phyloP scores from a whole-genome alignment of 345 rosid species.

The Hypericum perforatum region DNA sequence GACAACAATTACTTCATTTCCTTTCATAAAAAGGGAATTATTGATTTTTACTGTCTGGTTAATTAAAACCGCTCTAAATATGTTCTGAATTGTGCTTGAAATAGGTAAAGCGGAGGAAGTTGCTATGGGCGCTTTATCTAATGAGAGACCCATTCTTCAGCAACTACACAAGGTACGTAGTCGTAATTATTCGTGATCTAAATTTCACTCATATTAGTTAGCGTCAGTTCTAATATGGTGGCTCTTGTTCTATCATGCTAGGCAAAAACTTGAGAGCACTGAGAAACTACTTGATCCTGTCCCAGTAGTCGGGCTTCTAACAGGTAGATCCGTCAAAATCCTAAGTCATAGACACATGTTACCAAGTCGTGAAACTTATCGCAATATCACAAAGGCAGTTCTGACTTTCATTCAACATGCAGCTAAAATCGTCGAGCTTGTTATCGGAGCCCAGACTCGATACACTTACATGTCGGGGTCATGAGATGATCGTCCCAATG shows the following conservation, averaged over 20 bases:
- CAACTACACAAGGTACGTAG: slow-evolving; percentile 69
- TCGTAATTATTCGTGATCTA: too few species aligned
- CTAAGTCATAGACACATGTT: too few species aligned
- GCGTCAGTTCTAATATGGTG: too few species aligned
- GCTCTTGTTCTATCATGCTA: slow-evolving; percentile 31
- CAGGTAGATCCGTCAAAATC: slow-evolving; percentile 37
- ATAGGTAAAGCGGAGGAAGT: slow-evolving; percentile 74
- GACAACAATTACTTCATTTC: too few species aligned
- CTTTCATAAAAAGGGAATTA: too few species aligned
- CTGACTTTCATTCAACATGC: too few species aligned
- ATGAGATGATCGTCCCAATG: too few species aligned
- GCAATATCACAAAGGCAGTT: too few species aligned
- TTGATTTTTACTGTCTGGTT: too few species aligned
- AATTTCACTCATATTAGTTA: too few species aligned
- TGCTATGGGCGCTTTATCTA: slow-evolving; percentile 80
- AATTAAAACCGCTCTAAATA: slow-evolving; percentile 8
- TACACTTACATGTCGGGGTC: slow-evolving; percentile 94
- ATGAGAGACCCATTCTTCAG: slow-evolving; percentile 95
- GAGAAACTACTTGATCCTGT: slow-evolving; percentile 56
- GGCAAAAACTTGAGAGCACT: slow-evolving; percentile 64
- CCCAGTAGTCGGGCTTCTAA: slow-evolving; percentile 56
- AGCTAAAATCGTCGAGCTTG: slow-evolving; percentile 81
- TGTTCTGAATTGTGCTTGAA: slow-evolving; percentile 11
- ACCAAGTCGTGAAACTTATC: too few species aligned
- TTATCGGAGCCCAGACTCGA: slow-evolving; percentile 76